A percentile compares a stretch with the other conserved stretches of the same genome.
These are phyloP conservation scores for Colletotrichum australisinense DNA, from an alignment of 2,329 filamentous ascomycete genomes.

Conservation along the genomic window DNA sequence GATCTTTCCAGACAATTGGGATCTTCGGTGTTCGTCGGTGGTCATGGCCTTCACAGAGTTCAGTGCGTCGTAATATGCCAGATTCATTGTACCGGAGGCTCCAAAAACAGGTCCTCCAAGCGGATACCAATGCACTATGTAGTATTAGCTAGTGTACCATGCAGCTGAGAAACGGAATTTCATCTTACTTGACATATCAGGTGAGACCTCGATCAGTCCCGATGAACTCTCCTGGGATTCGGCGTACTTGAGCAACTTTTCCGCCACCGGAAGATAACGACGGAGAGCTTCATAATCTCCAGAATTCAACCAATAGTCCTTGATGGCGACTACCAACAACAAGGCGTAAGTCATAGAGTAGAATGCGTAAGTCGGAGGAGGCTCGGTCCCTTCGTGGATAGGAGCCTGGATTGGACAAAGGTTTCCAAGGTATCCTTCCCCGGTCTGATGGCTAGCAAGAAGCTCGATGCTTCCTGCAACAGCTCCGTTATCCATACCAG, in stretches of 20 bases:
- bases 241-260: slow-evolving; percentile 13
- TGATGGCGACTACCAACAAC: slow-evolving; percentile 20
- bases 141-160: not conserved
- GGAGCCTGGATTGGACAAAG: slow-evolving; percentile 27
- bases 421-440: slow-evolving; percentile 27
- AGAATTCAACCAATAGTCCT: slow-evolving; percentile 28
- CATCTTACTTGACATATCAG: slow-evolving; percentile 24
- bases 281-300: not conserved
- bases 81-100: slow-evolving; percentile 7
- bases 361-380: slow-evolving; percentile 28
- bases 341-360: slow-evolving; percentile 30
- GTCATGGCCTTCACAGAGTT: slow-evolving; percentile 3
- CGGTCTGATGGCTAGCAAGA: slow-evolving; percentile 24
- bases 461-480: slow-evolving; percentile 28
- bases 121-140: slow-evolving; percentile 26
- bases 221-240: not conserved
- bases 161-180: too few species aligned
- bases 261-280: not conserved
- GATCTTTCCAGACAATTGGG: not conserved
- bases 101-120: slow-evolving; percentile 19
- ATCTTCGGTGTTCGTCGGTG: not conserved
- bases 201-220: slow-evolving; percentile 22
- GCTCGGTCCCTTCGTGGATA: not conserved
- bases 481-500: slow-evolving; percentile 1
- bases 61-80: slow-evolving; percentile 29